Evolutionary conservation across 345 rosid species (phyloP), one percentile per base, ranked within the genome.

Genomic region (Alliaria petiolata): DNA sequence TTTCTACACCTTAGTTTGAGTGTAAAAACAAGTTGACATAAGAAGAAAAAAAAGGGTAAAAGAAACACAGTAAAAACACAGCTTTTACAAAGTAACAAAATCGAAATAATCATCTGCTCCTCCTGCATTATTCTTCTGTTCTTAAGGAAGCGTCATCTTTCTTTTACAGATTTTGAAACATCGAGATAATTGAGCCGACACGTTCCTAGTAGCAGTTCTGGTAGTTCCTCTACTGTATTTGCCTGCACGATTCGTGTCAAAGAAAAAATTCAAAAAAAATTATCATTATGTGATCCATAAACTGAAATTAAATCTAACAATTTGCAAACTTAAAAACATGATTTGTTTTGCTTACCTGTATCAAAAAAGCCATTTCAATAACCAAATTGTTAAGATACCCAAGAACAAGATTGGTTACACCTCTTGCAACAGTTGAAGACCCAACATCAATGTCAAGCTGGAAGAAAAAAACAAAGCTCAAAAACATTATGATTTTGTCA

Each of bases 341-440:
- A 14, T 22, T 1, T 3, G 1, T 14, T 55, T 61, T 11, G 54
- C 4, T 62, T 78, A 88, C 97, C 92, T 95, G 92, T 72, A 95
- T 79, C 78, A 95, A 34, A 82, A 92, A 95, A 52, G 99, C 98
- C 96, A 92, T 80, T 85, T 92, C 99, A 14, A 90, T 66, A 52
- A 92, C 93, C 85, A 92, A 54, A 69, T 86, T 90, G 87, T 71
- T 92, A 14, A 95, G 79, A 62, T 95, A 90, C 14, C 99, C 96
- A 10, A 87, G 87, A 65, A 88, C 92, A 50, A 95, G 90, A 75
- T 81, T 92, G 39, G 82, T 79, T 28, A 90, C 91, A 2, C 99
- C 93, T 62, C 96, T 85, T 47, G 98, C 97, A 74, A 92, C 87
- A 5, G 95, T 86, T 16, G 98, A 95, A 62, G 99, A 95, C 10